Base-by-base conservation (phyloP, 2,329 filamentous ascomycete genomes). In the Cryphonectria carpinicola region DNA sequence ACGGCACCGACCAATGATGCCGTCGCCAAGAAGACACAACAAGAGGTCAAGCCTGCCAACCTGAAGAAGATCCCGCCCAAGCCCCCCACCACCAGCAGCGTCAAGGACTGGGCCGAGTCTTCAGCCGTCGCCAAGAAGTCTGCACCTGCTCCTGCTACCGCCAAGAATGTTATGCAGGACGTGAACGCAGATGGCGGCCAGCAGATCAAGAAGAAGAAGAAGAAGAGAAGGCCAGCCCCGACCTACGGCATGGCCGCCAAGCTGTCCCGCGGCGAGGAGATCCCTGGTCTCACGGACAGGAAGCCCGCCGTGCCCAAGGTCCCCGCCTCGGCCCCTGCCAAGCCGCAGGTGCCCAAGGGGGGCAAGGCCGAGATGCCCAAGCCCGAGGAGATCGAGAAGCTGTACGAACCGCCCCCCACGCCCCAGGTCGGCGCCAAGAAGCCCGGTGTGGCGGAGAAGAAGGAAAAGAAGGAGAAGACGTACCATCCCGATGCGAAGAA, bases 191-290 rank as follows among this genome's bases (percentile, higher is more conserved):
- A 70, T 14, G 62, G 69, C 19, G 65, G 58, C 6, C 66, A 70
- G 28, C 67, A 70, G 41, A 66, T 61, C 25, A 72, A 72, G 65
- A 72, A 72, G 66, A 72, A 72, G 49, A 72, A 72, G 62, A 72
- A 72, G 69, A 72, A 72, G 69, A 72, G 67, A 58, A 69, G 64
- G 43, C 66, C 67, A 35, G 61, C 64, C 25, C 71, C 71, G 17
- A 68, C 70, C 46, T 72, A 71, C 54, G 65, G 70, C 25, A 67
- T 72, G 66, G 71, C 71, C 13, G 69, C 60, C 8, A 63, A 66
- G 39, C 69, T 72, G 5, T 62, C 71, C 32, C 66, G 69, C 14
- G 71, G 71, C 17, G 71, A 72, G 63, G 69, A 68, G 41, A 64
- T 72, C 28, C 71, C 71, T 39, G 69, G 71, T 41, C 37, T 70